A percentile compares a stretch with the other conserved stretches of the same genome.
These are phyloP conservation scores for Tephrocybe sp. DNA, from an alignment of 768 basidiomycete species.

Conservation along the genomic window DNA sequence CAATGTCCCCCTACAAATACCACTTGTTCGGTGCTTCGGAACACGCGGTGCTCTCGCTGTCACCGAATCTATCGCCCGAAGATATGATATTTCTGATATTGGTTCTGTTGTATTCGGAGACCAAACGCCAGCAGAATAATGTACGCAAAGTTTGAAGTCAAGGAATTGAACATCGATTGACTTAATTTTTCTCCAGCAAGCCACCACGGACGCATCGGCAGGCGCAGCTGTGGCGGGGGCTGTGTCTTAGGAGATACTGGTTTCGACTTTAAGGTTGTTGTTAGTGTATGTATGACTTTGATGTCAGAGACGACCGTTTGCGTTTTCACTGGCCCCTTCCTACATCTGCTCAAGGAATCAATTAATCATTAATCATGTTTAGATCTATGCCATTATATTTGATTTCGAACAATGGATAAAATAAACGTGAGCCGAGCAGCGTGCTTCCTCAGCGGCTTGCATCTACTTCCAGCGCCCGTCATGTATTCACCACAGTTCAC, in stretches of 20 bases:
- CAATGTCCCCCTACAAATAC: conserved; percentile 2
- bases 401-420: too few species aligned
- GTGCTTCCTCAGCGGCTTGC: too few species aligned
- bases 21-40: neutral
- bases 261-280: too few species aligned
- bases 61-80: neutral
- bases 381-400: too few species aligned
- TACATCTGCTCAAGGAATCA: too few species aligned
- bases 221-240: neutral
- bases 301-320: too few species aligned
- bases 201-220: neutral
- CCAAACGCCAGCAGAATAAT: conserved; percentile 5
- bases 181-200: neutral
- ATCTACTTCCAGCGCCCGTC: too few species aligned
- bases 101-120: conserved; percentile 11
- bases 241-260: neutral
- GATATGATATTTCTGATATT: conserved; percentile 12
- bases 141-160: neutral
- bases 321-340: too few species aligned
- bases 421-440: too few species aligned
- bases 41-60: neutral
- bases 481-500: too few species aligned
- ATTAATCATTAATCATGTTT: too few species aligned
- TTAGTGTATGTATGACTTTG: too few species aligned
- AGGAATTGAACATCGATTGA: neutral